Evolutionary conservation across 1,284 basidiomycete genomes (phyloP), one percentile per base, ranked within the genome.

Genomic region (Sphagnurus paluster): DNA sequence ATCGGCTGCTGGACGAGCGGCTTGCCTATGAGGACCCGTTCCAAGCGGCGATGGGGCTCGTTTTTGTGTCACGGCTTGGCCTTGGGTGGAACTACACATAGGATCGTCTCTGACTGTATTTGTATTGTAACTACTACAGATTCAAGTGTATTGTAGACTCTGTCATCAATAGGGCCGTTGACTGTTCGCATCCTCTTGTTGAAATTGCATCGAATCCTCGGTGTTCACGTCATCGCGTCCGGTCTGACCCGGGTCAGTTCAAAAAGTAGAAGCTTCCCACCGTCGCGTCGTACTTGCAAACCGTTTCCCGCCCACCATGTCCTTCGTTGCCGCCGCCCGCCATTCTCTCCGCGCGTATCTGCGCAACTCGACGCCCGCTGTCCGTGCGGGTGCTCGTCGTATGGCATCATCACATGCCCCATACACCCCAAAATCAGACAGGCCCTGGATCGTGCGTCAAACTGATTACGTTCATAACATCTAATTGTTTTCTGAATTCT

Each of bases 1-100:
- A 56, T 19, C 74, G 86, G 50, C 60, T 91, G 40, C 50, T 89
- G 56, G 63, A 70, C 46, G 63, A 68, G 28, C 55, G 52, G n/a
- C 51, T 73, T 35, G 59, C 56, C 2, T 41, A 46, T 23, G 56
- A 58, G 13, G 68, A 70, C 43, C 68, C 71, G 17, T 74, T 75
- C 48, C 66, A 68, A 45, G 71, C 68, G 20, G 67, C 73, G 5
- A 74, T 75, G 71, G 71, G 70, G 19, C 57, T 74, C 23, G 64
- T 70, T 3, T 64, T 70, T 42, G 55, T 70, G 39, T 65, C 67
- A 10, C 59, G 62, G 41, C 59, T 69, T 41, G 71, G 70, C 10
- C 50, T 71, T 17, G 25, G 56, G 24, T 71, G 69, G 68, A 56
- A 66, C 28, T 53, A n/a, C 17, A 14, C 8, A 16, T 33, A 33